Evolutionary conservation across 306 rosid genomes (phyloP).

Genomic region (Rosa rugosa): DNA sequence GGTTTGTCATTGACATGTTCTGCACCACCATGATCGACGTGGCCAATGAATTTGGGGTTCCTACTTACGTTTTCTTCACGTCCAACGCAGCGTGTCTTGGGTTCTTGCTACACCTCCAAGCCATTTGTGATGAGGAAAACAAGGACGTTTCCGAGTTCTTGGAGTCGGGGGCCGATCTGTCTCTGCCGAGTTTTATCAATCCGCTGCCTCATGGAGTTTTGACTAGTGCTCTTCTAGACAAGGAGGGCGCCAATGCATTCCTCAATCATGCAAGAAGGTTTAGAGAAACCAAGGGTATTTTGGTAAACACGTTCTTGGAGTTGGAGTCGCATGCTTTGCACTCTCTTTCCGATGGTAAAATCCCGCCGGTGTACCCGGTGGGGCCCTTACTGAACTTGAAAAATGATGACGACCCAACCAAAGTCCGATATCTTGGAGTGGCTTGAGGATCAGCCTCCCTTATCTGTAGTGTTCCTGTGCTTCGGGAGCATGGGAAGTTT

Average conservation of each 20-base stretch:
- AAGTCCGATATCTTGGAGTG: conserved; percentile 2
- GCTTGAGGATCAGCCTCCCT: conserved; percentile 17
- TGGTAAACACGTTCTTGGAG: conserved; percentile 26
- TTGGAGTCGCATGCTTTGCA: conserved; percentile 7
- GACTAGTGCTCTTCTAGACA: conserved; percentile 22
- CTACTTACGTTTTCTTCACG: conserved; percentile 45
- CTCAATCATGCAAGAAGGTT: conserved; percentile 3
- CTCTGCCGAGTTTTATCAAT: conserved; percentile 27
- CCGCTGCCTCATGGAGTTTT: conserved; percentile 4
- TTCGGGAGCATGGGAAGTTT: conserved; percentile 26
- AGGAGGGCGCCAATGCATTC: not conserved
- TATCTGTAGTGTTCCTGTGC: conserved; percentile 17
- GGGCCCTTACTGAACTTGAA: conserved; percentile 32
- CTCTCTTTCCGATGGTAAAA: not conserved
- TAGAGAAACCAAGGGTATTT: conserved; percentile 28
- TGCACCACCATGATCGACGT: conserved; percentile 24
- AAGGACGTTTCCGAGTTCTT: not conserved
- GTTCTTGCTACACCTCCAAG: conserved; percentile 34
- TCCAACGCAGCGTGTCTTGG: conserved; percentile 33
- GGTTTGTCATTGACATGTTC: too few species aligned
- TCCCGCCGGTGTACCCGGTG: conserved; percentile 30
- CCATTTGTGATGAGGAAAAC: conserved; percentile 26
- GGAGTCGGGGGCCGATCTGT: not conserved
- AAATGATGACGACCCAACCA: not conserved
- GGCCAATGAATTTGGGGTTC: conserved; percentile 49